Base-by-base conservation (phyloP, 306 rosid genomes). In the Medicago ruthenica region DNA sequence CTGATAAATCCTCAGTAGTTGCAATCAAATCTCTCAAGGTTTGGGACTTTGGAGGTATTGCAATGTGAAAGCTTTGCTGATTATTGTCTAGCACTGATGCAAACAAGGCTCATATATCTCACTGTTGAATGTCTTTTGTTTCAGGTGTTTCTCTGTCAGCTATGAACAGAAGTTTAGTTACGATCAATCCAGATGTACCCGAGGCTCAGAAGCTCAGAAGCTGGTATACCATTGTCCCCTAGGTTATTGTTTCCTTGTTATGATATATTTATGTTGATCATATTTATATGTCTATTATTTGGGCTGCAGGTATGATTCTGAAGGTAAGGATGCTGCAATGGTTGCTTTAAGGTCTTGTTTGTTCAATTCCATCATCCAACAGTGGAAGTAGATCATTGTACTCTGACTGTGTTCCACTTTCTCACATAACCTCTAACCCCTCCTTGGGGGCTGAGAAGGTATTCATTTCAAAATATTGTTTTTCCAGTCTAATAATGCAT, bases 91-190 rank as follows among this genome's bases (percentile, higher is more conserved):
- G 1, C 34, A 36, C 14, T 9, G 41, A 24, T 53, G 36, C 14
- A 2, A 34, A 31, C n/a, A 31, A n/a, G 16, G 27, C 8, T 65
- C 16, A 0, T 21, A 6, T 59, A 27, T 24, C 21, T 27, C 11
- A 13, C 18, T 34, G 15, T 75, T 78, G 41, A 40, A 39, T 15
- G 16, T 48, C 7, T 41, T 41, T 10, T 71, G 34, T 82, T 77
- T 84, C 83, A 95, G 99, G 99, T n/a, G 81, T 95, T 61, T 89
- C 98, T 45, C 63, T 95, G 88, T 95, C 99, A 18, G 41, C 98
- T 10, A 22, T 95, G 17, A 71, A 85, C 82, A 89, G 45, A 76
- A 95, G 99, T 82, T 54, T 68, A 7, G 51, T 88, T 57, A 9
- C 76, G 72, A 82, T 95, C 11, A 81, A 95, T 81, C 99, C 99